A percentile compares a stretch with the other conserved stretches of the same genome.
Conservation (phyloP, 768 basidiomycete genomes). For the Butyriboletus loyo region DNA sequence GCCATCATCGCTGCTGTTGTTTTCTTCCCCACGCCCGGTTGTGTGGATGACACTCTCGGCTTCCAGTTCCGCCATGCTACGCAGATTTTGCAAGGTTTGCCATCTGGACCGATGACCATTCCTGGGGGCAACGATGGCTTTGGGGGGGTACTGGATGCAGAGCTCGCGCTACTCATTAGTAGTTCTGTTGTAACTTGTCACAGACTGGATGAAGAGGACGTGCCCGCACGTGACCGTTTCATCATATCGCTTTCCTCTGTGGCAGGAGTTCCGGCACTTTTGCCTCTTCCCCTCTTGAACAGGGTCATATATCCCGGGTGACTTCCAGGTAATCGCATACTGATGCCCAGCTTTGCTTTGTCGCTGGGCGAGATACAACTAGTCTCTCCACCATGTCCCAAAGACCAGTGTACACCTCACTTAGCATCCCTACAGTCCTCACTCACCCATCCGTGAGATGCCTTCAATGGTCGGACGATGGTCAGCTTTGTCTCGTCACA, state of each 20-base stretch:
- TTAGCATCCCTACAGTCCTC: constrained; percentile 58
- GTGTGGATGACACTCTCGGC: constrained; percentile 35
- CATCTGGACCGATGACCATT: constrained; percentile 87
- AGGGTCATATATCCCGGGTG: neutral
- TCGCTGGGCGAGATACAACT: neutral
- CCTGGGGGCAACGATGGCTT: constrained; percentile 61
- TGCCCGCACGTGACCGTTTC: constrained; percentile 18
- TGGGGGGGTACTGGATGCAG: constrained; percentile 7
- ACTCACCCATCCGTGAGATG: constrained; percentile 54
- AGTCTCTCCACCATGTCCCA: constrained; percentile 13
- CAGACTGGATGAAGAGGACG: neutral
- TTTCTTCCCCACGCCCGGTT: constrained; percentile 28
- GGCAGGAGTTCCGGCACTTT: no score
- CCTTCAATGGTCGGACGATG: constrained; percentile 74
- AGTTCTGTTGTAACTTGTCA: neutral
- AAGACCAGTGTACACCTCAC: constrained; percentile 44
- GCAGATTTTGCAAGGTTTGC: constrained; percentile 94
- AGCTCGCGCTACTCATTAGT: constrained; percentile 8
- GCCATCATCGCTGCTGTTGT: constrained; percentile 35
- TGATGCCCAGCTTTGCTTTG: neutral
- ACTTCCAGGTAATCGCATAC: neutral
- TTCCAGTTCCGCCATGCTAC: constrained; percentile 76
- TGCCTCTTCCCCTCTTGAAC: neutral
- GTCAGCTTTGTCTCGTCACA: constrained; percentile 66
- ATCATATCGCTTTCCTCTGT: neutral